phyloP scores from a whole-genome alignment of 495 filamentous ascomycete species.

The Penicillium canariense region DNA sequence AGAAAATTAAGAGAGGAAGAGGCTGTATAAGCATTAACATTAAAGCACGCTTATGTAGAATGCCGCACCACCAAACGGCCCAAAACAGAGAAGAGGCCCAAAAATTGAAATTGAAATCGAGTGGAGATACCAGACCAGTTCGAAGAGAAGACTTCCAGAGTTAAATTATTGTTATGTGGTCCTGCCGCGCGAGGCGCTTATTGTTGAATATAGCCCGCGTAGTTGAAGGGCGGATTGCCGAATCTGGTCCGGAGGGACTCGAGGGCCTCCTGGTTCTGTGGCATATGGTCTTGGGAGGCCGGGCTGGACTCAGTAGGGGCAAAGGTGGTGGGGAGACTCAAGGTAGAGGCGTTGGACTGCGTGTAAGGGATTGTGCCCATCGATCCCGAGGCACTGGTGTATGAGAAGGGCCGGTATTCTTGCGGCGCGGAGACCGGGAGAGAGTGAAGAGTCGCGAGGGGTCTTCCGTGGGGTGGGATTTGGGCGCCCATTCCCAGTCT shows the following conservation, averaged over 20 bases:
- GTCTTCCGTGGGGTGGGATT: conserved; percentile 29
- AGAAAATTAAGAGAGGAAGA: conserved; percentile 1
- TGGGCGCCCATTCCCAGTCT: conserved; percentile 34
- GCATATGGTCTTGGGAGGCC: conserved; percentile 28
- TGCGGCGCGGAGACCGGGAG: conserved; percentile 34
- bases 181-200: conserved; percentile 11
- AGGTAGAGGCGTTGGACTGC: conserved; percentile 35
- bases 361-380: conserved; percentile 33
- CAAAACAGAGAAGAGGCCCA: neutral
- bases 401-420: conserved; percentile 38
- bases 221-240: conserved; percentile 34
- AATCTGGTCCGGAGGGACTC: conserved; percentile 34
- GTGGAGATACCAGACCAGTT: conserved; percentile 14
- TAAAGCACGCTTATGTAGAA: conserved; percentile 23
- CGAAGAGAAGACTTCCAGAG: conserved; percentile 4
- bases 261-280: conserved; percentile 23
- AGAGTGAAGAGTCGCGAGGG: conserved; percentile 31
- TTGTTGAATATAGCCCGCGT: conserved; percentile 35
- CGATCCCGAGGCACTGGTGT: conserved; percentile 31
- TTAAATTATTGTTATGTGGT: conserved; percentile 11
- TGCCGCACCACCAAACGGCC: conserved; percentile 6
- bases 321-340: conserved; percentile 38
- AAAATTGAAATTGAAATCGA: conserved; percentile 3
- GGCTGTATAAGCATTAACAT: conserved; percentile 22
- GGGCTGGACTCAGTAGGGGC: conserved; percentile 27